Conservation (phyloP, 1,284 basidiomycete species). For the Microbotryomycetes sp. region DNA sequence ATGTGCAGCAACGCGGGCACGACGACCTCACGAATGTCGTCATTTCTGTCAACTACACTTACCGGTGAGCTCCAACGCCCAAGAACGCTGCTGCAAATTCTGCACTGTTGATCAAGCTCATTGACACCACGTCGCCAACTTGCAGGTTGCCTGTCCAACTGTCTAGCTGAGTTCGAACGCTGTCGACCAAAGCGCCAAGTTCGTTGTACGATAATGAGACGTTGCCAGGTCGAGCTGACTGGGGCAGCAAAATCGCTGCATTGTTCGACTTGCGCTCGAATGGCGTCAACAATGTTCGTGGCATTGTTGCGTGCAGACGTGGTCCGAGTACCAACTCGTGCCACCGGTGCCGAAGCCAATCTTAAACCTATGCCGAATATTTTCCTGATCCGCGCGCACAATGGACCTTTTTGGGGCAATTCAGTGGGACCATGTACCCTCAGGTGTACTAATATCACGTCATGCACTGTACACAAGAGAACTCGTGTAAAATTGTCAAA, state of each 20-base stretch:
- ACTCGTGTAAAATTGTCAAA: too few species aligned
- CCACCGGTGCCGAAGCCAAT: too few species aligned
- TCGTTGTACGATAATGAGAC: conserved; percentile 3
- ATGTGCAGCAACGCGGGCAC: neutral
- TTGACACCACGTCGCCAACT: conserved; percentile 38
- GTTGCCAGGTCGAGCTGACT: neutral
- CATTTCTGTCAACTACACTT: neutral
- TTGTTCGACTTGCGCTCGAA: neutral
- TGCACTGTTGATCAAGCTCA: conserved; percentile 42
- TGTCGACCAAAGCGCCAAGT: conserved; percentile 1
- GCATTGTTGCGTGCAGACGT: too few species aligned
- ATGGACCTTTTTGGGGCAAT: too few species aligned
- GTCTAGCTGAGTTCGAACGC: conserved; percentile 8
- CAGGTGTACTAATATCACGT: too few species aligned
- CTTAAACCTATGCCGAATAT: too few species aligned
- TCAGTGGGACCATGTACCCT: too few species aligned
- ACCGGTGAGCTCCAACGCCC: conserved; percentile 40
- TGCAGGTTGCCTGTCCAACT: neutral
- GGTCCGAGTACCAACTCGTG: too few species aligned
- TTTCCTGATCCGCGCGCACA: too few species aligned
- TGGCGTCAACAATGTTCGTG: neutral
- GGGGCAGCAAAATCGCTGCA: conserved; percentile 6
- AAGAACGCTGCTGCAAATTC: conserved; percentile 45
- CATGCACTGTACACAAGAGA: too few species aligned
- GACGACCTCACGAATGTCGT: neutral